These are phyloP conservation scores for Sporothrix mexicana DNA, from an alignment of 2,329 filamentous ascomycete species.

Conservation along the genomic window DNA sequence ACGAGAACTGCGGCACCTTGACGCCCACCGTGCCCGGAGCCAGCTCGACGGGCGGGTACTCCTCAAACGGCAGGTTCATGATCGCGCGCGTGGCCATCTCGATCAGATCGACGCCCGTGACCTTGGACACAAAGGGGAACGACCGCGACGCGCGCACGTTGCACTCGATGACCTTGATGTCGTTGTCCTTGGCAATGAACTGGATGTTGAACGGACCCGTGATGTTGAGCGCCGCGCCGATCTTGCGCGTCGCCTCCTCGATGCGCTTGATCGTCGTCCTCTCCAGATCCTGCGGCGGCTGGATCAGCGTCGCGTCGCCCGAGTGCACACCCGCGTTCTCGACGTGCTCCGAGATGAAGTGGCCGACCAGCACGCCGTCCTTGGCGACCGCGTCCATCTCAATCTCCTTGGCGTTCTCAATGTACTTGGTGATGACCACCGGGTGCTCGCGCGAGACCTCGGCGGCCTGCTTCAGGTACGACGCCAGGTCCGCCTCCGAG, in stretches of 20 bases:
- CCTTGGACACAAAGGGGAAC: slow-evolving; percentile 98
- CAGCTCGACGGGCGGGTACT: slow-evolving; percentile 79
- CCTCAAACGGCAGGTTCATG: slow-evolving; percentile 78
- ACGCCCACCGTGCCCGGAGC: slow-evolving; percentile 87
- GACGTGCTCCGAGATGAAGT: slow-evolving; percentile 98
- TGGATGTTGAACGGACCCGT: slow-evolving; percentile 99
- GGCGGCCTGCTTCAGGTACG: slow-evolving; percentile 85
- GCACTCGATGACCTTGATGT: slow-evolving; percentile 99
- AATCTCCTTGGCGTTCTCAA: slow-evolving; percentile 98
- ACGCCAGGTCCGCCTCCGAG: slow-evolving; percentile 88
- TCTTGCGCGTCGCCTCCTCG: slow-evolving; percentile 93
- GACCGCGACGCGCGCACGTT: slow-evolving; percentile 96
- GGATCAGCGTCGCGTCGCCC: slow-evolving; percentile 92
- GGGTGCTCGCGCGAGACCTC: slow-evolving; percentile 95
- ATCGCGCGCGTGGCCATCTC: slow-evolving; percentile 99
- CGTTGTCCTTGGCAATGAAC: slow-evolving; percentile 99
- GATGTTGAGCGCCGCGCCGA: slow-evolving; percentile 89
- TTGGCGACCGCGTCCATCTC: slow-evolving; percentile 98
- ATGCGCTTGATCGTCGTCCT: slow-evolving; percentile 87
- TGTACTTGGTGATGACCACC: slow-evolving; percentile 99
- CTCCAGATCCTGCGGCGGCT: slow-evolving; percentile 92
- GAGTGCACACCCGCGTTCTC: slow-evolving; percentile 99
- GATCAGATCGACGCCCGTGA: slow-evolving; percentile 96
- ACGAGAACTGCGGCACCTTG: slow-evolving; percentile 98
- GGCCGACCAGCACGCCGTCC: slow-evolving; percentile 86